Base-by-base conservation (phyloP, 129 eudicot species). In the Chrysanthemum makinoi region DNA sequence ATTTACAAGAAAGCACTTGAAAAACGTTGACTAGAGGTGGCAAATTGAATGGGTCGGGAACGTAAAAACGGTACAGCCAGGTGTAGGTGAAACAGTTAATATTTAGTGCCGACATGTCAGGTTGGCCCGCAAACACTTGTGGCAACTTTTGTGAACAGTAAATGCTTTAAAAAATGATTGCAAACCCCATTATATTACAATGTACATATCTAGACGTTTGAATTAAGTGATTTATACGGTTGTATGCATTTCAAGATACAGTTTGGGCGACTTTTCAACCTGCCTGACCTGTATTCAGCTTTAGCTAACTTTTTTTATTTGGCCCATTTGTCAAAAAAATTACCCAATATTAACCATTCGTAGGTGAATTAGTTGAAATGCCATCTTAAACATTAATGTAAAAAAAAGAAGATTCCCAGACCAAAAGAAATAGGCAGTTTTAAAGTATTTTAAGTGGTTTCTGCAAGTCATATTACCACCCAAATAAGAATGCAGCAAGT, bases 381-480 rank as follows among this genome's bases (percentile, higher is more conserved):
- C 10, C 10, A 39, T 39, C 46, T 39, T 6, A 39, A 39, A 39
- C 46, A 39, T 39, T 26, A 49, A 60, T 15, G 51, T 49, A 11
- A 30, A 72, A 72, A 72, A 7, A 18, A 2, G 14, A 72, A 47
- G 50, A 24, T 60, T 26, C 30, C 47, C 61, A n/a, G 19, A 72
- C 14, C 48, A 47, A 59, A 12, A 46, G 3, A 49, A 7, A 58
- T 58, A 58, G 49, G 2, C 76, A 0, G 28, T 47, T 46, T 15
- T 50, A 19, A 44, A 24, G 2, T 12, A 60, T 50, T 26, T 48
- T 16, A 19, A 10, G 70, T 18, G 28, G 35, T 30, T 62, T 47
- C 17, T 39, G 33, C 33, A 18, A 62, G 70, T 46, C 28, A 30
- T 13, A 51, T 24, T 17, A 62, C 35, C 70, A 50, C 17, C 53